Base-by-base conservation (phyloP, 2,329 filamentous ascomycete species). In the Intubia oerlemansii region DNA sequence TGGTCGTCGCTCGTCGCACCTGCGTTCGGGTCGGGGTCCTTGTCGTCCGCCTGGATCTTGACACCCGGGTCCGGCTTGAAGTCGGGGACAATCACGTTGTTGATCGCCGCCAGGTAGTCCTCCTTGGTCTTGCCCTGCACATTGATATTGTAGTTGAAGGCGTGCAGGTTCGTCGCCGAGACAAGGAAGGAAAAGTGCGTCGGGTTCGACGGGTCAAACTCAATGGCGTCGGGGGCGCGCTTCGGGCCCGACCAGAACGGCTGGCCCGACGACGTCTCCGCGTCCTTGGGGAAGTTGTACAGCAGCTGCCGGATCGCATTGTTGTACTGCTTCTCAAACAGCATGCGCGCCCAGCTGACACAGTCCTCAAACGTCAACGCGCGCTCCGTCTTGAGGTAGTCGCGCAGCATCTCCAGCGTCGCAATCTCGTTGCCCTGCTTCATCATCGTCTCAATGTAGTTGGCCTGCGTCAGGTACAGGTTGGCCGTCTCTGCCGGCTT, bases 161-260 rank as follows among this genome's bases (percentile, higher is more conserved):
- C 88, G 43, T 93, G 88, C 16, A 98, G 63, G 46, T 90, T 88
- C 20, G 88, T 82, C 7, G 71, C 88, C 12, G 88, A 72, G 36
- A 90, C 68, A 31, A 98, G 61, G 47, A 93, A 98, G 21, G 66
- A 69, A 45, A 85, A 74, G 52, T 98, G 88, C 14, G 81, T 88
- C 9, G 72, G 60, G 52, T 93, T 88, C 34, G 71, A 65, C 26
- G 73, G 52, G 42, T 93, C 79, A 40, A 98, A 98, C 49, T 79
- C 84, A 45, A 95, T 61, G 38, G 85, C 66, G 37, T 90, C 81
- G 5, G 88, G 88, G 10, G 88, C 88, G 44, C 88, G 81, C 67
- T 98, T 98, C 27, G 88, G 88, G 9, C 88, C 85, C 17, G 88
- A 95, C 88, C 88, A 98, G 64, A 98, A 98, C 1, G 70, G 77